These are phyloP conservation scores for Dictyophora rubrovolvata DNA, from an alignment of 768 basidiomycete genomes.

Conservation along the genomic window DNA sequence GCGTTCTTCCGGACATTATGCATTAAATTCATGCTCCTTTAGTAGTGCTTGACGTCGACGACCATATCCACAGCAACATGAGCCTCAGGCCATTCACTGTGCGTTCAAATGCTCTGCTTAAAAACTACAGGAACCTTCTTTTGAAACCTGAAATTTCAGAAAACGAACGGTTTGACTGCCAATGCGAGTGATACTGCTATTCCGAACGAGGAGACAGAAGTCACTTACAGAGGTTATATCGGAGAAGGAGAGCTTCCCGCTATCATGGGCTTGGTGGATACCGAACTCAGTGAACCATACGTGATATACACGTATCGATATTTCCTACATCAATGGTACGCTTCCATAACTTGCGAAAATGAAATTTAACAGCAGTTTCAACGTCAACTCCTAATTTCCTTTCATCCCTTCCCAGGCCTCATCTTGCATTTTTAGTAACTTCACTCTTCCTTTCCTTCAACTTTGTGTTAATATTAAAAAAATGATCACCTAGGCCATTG, in stretches of 20 bases:
- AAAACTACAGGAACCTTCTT: too few species aligned
- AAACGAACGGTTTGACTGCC: too few species aligned
- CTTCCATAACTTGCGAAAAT: background rate
- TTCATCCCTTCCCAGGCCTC: constrained; percentile 72
- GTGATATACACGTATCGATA: constrained; percentile 95
- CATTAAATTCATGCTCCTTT: too few species aligned
- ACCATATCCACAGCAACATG: too few species aligned
- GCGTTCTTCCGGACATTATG: too few species aligned
- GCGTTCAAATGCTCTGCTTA: too few species aligned
- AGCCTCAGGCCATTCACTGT: too few species aligned
- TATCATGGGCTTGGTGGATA: constrained; percentile 82
- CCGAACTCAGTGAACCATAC: constrained; percentile 91
- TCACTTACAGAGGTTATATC: constrained; percentile 61
- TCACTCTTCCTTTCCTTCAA: background rate
- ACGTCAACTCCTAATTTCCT: constrained; percentile 9
- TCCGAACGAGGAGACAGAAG: constrained; percentile 14
- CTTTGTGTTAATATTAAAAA: too few species aligned
- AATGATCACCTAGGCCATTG: constrained; percentile 35
- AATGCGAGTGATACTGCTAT: too few species aligned
- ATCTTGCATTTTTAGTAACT: constrained; percentile 71
- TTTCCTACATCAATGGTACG: constrained; percentile 93
- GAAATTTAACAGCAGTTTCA: background rate
- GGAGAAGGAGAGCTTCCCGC: constrained; percentile 72
- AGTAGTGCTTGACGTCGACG: too few species aligned
- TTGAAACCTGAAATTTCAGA: too few species aligned